Evolutionary conservation across 192 early-diverging fungal genomes (phyloP).

Genomic region (Piromyces sp.): DNA sequence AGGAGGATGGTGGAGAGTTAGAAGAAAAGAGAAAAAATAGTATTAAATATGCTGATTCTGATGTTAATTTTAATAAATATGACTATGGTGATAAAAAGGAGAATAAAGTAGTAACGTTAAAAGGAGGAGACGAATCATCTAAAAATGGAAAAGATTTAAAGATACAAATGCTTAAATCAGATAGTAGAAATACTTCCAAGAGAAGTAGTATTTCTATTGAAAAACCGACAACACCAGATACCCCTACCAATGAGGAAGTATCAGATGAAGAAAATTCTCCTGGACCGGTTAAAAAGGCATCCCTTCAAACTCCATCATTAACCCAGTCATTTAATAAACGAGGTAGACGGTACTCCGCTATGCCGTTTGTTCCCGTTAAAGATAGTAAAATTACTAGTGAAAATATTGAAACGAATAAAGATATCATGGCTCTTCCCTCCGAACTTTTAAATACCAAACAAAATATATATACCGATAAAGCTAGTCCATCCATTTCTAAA

Average conservation of each 20-base stretch:
- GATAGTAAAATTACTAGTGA: background rate
- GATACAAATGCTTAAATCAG: too few relatives aligned
- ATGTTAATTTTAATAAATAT: background rate
- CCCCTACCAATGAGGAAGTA: too few relatives aligned
- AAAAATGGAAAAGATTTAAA: background rate
- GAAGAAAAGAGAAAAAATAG: background rate
- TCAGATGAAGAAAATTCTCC: background rate
- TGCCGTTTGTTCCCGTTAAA: background rate
- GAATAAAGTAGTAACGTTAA: background rate
- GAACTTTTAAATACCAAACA: background rate
- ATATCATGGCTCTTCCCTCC: background rate
- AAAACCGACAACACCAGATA: background rate
- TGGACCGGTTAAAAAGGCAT: background rate
- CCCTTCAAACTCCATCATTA: background rate
- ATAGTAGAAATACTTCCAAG: too few relatives aligned
- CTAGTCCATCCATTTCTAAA: background rate
- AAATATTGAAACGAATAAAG: background rate
- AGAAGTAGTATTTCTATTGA: background rate
- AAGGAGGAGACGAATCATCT: background rate
- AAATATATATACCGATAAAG: background rate
- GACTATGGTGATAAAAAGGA: background rate
- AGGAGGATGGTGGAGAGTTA: background rate
- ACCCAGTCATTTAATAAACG: background rate
- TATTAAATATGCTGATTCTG: background rate
- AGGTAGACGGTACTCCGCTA: background rate